A percentile compares a stretch with the other conserved stretches of the same genome.
phyloP scores from a whole-genome alignment of 805 yeast genomes.

The Maudiozyma saulgeensis region DNA sequence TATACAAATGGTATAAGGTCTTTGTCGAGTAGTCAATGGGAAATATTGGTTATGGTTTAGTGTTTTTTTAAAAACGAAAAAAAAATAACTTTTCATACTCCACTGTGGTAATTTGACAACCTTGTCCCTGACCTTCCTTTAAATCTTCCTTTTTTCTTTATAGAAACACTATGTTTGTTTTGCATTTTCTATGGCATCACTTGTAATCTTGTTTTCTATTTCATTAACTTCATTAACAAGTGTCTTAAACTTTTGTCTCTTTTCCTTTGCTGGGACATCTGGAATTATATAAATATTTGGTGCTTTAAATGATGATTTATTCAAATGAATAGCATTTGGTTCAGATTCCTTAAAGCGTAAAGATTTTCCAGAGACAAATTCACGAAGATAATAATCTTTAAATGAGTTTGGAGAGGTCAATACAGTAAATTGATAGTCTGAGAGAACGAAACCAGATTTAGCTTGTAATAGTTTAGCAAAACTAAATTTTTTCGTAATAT shows the following conservation, averaged over 20 bases:
- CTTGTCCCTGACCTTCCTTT: too few species aligned
- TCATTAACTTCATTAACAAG: slow-evolving; percentile 39
- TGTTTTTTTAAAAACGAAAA: too few species aligned
- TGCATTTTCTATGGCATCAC: slow-evolving; percentile 19
- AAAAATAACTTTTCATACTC: too few species aligned
- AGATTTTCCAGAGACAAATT: slow-evolving; percentile 26
- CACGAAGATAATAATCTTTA: slow-evolving; percentile 19
- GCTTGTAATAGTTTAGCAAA: slow-evolving; percentile 29
- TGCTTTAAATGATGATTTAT: slow-evolving; percentile 45
- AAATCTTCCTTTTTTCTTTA: too few species aligned
- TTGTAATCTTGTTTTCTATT: slow-evolving; percentile 21
- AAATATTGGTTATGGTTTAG: too few species aligned
- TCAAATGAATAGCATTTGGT: slow-evolving; percentile 66
- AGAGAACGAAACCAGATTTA: slow-evolving; percentile 30
- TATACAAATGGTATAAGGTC: neutral
- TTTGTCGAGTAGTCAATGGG: too few species aligned
- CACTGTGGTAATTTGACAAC: too few species aligned
- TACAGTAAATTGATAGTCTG: slow-evolving; percentile 31
- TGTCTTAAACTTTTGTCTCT: slow-evolving; percentile 36
- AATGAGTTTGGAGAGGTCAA: slow-evolving; percentile 24
- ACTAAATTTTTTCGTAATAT: slow-evolving; percentile 30
- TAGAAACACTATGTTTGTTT: slow-evolving; percentile 2
- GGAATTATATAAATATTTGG: slow-evolving; percentile 35
- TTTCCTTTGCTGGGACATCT: slow-evolving; percentile 38
- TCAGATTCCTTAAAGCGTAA: slow-evolving; percentile 47